Percentiles rank a stretch among this genome's conserved stretches.
These are phyloP conservation scores for Backusella luteola DNA, from an alignment of 192 early-diverging fungal genomes.

Conservation along the genomic window DNA sequence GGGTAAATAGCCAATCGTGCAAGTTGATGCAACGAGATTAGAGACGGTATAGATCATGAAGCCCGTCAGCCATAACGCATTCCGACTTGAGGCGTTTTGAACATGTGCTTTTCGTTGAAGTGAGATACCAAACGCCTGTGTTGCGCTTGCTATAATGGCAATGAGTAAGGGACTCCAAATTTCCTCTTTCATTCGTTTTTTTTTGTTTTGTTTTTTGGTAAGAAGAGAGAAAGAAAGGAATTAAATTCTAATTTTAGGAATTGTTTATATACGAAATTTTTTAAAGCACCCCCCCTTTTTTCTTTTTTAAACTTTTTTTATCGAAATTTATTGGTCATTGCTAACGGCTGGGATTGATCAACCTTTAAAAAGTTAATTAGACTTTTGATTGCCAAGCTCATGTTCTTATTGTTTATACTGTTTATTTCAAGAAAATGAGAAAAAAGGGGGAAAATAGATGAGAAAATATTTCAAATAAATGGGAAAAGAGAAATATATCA, in stretches of 20 bases:
- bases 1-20: conserved; percentile 74
- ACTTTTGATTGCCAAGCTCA: no score
- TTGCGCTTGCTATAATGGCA: conserved; percentile 53
- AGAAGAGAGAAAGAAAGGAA: not conserved
- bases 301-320: not conserved
- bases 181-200: conserved; percentile 1
- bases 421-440: no score
- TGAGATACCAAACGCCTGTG: conserved; percentile 73
- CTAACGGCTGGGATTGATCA: not conserved
- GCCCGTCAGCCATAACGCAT: conserved; percentile 64
- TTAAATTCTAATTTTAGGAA: not conserved
- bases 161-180: conserved; percentile 60
- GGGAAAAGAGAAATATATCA: no score
- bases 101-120: conserved; percentile 67
- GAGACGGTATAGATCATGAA: conserved; percentile 68
- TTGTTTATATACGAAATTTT: not conserved
- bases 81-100: conserved; percentile 27
- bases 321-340: not conserved
- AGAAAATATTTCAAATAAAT: no score
- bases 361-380: no score
- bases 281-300: not conserved
- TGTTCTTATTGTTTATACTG: not conserved
- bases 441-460: no score
- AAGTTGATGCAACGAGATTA: conserved; percentile 65
- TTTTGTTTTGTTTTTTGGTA: not conserved